Percentiles rank a stretch among this genome's conserved stretches.
Conservation (phyloP, 257 asterid genomes). For the Cruciata laevipes region DNA sequence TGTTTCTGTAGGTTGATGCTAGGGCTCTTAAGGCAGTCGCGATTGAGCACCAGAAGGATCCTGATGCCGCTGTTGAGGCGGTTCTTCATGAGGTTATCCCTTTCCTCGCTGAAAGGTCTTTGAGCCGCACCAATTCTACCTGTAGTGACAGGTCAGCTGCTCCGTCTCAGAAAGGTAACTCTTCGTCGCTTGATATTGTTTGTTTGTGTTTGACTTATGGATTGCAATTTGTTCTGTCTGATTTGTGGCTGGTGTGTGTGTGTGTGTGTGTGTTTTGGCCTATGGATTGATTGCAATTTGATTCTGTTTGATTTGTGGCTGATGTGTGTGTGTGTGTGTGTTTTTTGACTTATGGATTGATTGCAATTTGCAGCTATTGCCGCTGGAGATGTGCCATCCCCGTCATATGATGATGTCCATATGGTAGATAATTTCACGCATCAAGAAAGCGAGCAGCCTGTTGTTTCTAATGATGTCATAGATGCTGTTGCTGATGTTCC, state of each 20-base stretch:
- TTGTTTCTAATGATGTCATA: not conserved
- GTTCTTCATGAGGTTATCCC: constrained; percentile 73
- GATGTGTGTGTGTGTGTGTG: not conserved
- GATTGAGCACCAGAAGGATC: constrained; percentile 65
- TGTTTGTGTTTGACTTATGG: not conserved
- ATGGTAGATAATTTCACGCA: constrained; percentile 8
- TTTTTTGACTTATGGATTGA: not conserved
- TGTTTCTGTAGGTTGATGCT: constrained; percentile 49
- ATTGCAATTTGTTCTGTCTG: not conserved
- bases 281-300: not conserved
- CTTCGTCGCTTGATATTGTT: not conserved
- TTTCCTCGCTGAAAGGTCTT: constrained; percentile 32
- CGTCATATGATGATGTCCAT: constrained; percentile 10
- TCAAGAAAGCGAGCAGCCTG: constrained; percentile 2
- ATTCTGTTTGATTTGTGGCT: not conserved
- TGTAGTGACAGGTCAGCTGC: constrained; percentile 9
- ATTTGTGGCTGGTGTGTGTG: not conserved
- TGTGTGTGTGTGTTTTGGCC: not conserved
- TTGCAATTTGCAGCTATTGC: constrained; percentile 15
- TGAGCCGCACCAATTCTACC: constrained; percentile 23
- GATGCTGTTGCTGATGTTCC: not conserved
- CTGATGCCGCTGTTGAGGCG: constrained; percentile 53
- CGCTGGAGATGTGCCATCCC: constrained; percentile 5
- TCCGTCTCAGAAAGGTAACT: constrained; percentile 35
- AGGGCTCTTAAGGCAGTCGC: constrained; percentile 81